phyloP scores from a whole-genome alignment of 2,329 filamentous ascomycete genomes.

The Cercospora zeae-maydis region DNA sequence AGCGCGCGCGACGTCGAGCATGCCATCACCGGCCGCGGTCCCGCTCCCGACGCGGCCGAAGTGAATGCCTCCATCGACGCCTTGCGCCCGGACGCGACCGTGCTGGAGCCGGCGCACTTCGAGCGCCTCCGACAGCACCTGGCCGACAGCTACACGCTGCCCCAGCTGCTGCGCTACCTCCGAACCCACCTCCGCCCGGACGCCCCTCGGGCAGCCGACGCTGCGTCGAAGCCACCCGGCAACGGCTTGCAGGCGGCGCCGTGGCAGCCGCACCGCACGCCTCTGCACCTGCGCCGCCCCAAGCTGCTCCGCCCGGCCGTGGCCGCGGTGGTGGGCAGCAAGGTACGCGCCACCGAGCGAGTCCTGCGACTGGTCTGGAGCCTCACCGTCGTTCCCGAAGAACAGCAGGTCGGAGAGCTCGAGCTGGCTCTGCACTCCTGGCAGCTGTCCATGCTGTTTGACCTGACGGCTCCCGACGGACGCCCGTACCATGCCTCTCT shows the following conservation, averaged over 20 bases:
- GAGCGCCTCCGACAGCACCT: constrained; percentile 22
- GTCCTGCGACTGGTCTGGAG: constrained; percentile 32
- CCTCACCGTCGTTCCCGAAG: constrained; percentile 26
- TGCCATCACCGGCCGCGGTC: constrained; percentile 17
- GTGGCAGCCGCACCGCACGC: constrained; percentile 29
- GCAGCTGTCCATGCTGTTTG: constrained; percentile 32
- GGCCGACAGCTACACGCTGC: constrained; percentile 25
- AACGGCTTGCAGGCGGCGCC: background rate
- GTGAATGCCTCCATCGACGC: constrained; percentile 31
- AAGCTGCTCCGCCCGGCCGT: constrained; percentile 10
- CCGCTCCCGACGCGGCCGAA: constrained; percentile 26
- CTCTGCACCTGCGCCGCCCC: constrained; percentile 23
- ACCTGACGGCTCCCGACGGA: constrained; percentile 14
- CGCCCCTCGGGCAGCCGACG: background rate
- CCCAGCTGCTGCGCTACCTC: constrained; percentile 29
- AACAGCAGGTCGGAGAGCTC: constrained; percentile 30
- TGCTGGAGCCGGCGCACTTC: constrained; percentile 26
- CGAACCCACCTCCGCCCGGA: background rate
- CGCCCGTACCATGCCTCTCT: constrained; percentile 20
- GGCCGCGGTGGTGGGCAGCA: constrained; percentile 5
- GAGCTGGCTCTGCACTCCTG: constrained; percentile 30
- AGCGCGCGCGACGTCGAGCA: constrained; percentile 27
- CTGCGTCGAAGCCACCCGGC: background rate
- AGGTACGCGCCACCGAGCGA: constrained; percentile 22
- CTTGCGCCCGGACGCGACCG: constrained; percentile 23